Base-by-base conservation (phyloP, 192 early-diverging fungal genomes). In the Rhizoclosmatium sp. region DNA sequence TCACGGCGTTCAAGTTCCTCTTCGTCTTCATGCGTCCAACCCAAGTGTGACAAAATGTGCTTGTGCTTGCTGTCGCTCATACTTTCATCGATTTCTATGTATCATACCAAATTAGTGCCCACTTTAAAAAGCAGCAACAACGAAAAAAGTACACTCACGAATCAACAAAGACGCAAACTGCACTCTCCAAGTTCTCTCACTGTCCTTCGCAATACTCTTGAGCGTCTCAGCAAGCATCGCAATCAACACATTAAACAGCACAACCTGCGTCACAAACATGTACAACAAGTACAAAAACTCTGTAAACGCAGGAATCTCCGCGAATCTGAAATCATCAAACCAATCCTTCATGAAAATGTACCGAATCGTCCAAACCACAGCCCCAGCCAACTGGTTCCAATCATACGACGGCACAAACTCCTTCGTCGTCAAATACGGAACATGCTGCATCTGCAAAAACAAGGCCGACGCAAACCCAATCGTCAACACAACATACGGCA, bases 171-270 rank as follows among this genome's bases (percentile, higher is more conserved):
- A 19, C 12, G 78, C 78, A 71, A 71, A 80, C 46, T 68, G 61
- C 2, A 80, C 59, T 44, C 71, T 68, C 78, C 78, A 80, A 19
- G 12, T 7, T 23, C 62, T n/a, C 69, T 65, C 48, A 16, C 70
- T 45, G n/a, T 80, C 78, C 23, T 3, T 10, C 5, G 73, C 73
- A 31, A 75, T 56, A 44, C 5, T 16, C 23, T 48, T 60, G 7
- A 80, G 54, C 0, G 78, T 80, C 23, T 73, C 67, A 64, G 65
- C 71, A 5, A 80, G 62, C 70, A 65, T 74, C 5, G 78, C 78
- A 65, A 80, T 80, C 49, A 80, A 66, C 21, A 80, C 78, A 44
- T 80, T 80, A 31, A 80, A 47, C 2, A 80, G 71, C 9, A 80
- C 59, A 58, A 80, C 21, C 7, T 40, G 14, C n/a, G 62, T 59